Evolutionary conservation across 768 basidiomycete genomes (phyloP).

Genomic region (Mycena haematopus): DNA sequence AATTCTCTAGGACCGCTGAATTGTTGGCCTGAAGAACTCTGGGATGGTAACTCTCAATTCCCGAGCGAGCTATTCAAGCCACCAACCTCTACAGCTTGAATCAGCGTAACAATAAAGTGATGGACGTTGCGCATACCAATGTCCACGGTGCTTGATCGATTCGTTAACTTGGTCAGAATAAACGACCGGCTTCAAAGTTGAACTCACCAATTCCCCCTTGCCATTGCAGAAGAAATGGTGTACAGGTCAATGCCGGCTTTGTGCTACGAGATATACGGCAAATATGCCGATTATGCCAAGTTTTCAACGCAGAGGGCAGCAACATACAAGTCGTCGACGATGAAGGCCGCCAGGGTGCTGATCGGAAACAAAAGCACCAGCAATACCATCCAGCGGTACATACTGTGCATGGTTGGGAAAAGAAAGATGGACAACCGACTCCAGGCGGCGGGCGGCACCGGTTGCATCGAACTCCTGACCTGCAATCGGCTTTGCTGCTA

Average conservation of each 20-base stretch:
- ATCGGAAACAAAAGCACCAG: constrained; percentile 8
- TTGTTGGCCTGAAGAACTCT: constrained; percentile 13
- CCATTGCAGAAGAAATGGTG: constrained; percentile 23
- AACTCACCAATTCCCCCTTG: constrained; percentile 24
- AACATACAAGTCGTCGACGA: constrained; percentile 22
- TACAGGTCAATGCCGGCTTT: constrained; percentile 21
- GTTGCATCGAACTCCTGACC: too few species aligned
- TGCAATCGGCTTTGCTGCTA: too few species aligned
- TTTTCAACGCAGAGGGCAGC: neutral
- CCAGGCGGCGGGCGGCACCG: too few species aligned
- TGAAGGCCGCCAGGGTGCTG: constrained; percentile 19
- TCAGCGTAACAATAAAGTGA: neutral
- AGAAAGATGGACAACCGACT: neutral
- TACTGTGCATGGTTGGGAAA: constrained; percentile 14
- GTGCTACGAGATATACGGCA: neutral
- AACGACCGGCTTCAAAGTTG: too few species aligned
- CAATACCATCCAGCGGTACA: constrained; percentile 23
- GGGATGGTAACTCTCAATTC: neutral
- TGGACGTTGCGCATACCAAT: constrained; percentile 9
- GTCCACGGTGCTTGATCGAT: constrained; percentile 21
- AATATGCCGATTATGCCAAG: neutral
- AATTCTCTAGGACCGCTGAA: constrained; percentile 11
- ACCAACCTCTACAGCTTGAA: constrained; percentile 11
- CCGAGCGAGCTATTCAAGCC: neutral
- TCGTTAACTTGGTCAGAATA: neutral